Evolutionary conservation across 352 stramenopile genomes (phyloP).

Genomic region (Peronospora belbahrii): DNA sequence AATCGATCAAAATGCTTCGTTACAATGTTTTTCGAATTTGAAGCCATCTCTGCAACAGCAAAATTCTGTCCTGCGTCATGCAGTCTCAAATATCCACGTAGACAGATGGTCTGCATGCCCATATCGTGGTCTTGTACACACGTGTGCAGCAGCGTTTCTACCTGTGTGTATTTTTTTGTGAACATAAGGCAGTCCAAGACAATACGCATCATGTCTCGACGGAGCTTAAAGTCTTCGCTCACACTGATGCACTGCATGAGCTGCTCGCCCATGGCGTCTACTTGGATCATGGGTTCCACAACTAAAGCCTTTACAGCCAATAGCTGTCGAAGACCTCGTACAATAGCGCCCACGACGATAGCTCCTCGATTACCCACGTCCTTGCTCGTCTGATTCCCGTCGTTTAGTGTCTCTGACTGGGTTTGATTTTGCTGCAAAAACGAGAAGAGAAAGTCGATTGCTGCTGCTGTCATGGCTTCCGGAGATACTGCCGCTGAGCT

Average conservation of each 20-base stretch:
- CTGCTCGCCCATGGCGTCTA: conserved; percentile 72
- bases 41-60: neutral
- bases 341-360: conserved; percentile 59
- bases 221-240: conserved; percentile 66
- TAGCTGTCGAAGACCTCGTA: conserved; percentile 50
- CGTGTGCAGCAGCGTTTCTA: conserved; percentile 34
- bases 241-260: conserved; percentile 72
- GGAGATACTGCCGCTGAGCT: conserved; percentile 39
- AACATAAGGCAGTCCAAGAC: conserved; percentile 62
- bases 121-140: conserved; percentile 55
- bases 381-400: conserved; percentile 12
- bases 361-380: conserved; percentile 22
- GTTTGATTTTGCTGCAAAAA: conserved; percentile 64
- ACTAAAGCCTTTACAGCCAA: conserved; percentile 51
- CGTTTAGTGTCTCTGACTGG: conserved; percentile 6
- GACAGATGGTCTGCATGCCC: conserved; percentile 44
- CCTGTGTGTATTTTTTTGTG: conserved; percentile 28
- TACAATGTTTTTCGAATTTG: neutral
- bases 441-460: conserved; percentile 77
- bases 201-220: conserved; percentile 63
- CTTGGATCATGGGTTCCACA: conserved; percentile 75
- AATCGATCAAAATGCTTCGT: conserved; percentile 32
- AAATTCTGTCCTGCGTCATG: conserved; percentile 31
- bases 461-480: conserved; percentile 36
- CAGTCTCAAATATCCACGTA: conserved; percentile 47